Evolutionary conservation across 768 basidiomycete species (phyloP).

Genomic region (Trametopsis cervina): DNA sequence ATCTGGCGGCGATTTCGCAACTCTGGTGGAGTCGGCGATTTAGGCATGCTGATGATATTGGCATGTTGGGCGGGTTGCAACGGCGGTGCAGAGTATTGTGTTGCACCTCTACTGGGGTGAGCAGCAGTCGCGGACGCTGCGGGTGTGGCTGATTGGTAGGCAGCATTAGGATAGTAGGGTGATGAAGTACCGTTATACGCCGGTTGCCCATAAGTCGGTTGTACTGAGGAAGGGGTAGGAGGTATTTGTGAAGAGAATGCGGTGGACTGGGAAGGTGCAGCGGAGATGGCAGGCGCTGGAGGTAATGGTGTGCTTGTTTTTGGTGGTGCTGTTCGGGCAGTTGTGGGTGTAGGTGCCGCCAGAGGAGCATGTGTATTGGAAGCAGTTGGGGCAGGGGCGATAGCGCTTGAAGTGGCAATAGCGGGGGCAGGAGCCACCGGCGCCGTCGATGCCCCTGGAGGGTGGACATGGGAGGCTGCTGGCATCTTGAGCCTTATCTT

Average conservation of each 20-base stretch:
- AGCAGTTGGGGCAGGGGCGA: slow-evolving; percentile 3
- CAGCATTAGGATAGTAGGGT: background rate
- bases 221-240: background rate
- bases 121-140: slow-evolving; percentile 13
- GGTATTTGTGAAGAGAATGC: background rate
- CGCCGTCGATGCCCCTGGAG: slow-evolving; percentile 13
- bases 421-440: slow-evolving; percentile 2
- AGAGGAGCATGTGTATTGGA: no score
- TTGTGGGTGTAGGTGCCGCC: slow-evolving; percentile 14
- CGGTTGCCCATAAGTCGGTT: background rate
- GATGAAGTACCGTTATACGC: slow-evolving; percentile 9
- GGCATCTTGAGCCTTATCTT: slow-evolving; percentile 75
- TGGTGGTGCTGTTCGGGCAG: background rate
- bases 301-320: slow-evolving; percentile 8
- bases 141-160: background rate
- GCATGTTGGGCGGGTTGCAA: no score
- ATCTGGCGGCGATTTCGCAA: slow-evolving; percentile 23
- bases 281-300: slow-evolving; percentile 14
- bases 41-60: slow-evolving; percentile 15
- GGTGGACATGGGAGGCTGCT: slow-evolving; percentile 26
- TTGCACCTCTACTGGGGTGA: no score
- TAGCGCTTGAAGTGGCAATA: slow-evolving; percentile 4
- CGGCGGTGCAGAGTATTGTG: no score
- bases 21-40: slow-evolving; percentile 14
- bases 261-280: background rate